Evolutionary conservation across 2,329 filamentous ascomycete genomes (phyloP).

Genomic region (Cadophora sp.): DNA sequence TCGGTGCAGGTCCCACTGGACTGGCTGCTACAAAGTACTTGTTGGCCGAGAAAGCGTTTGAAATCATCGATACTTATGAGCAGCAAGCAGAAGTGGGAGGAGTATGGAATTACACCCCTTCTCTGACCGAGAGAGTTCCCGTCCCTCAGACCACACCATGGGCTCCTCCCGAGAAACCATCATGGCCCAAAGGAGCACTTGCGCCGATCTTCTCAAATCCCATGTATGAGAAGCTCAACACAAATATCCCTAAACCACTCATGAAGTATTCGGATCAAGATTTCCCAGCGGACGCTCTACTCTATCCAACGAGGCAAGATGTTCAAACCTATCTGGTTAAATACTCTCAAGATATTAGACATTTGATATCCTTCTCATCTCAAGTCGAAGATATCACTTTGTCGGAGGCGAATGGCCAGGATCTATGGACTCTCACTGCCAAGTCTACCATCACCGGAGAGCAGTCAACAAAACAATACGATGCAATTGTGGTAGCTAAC

Average conservation of each 20-base stretch:
- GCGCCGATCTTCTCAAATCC: conserved; percentile 75
- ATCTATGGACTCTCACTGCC: conserved; percentile 61
- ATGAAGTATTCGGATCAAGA: conserved; percentile 80
- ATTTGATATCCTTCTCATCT: conserved; percentile 72
- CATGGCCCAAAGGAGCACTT: conserved; percentile 51
- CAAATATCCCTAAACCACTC: conserved; percentile 82
- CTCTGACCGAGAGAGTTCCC: conserved; percentile 53
- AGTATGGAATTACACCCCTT: conserved; percentile 78
- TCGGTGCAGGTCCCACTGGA: conserved; percentile 84
- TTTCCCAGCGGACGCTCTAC: conserved; percentile 67
- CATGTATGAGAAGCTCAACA: conserved; percentile 82
- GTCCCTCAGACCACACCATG: conserved; percentile 75
- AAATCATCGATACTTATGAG: conserved; percentile 79
- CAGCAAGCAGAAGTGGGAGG: conserved; percentile 80
- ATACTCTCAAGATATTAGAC: conserved; percentile 69
- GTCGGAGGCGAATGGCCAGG: conserved; percentile 37
- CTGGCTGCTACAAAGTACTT: conserved; percentile 84
- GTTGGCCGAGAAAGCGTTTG: conserved; percentile 72
- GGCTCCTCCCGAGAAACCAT: conserved; percentile 67
- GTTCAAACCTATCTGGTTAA: conserved; percentile 77
- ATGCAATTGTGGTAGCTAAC: conserved; percentile 77
- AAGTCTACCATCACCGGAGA: conserved; percentile 40
- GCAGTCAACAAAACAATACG: conserved; percentile 51
- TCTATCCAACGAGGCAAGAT: conserved; percentile 76
- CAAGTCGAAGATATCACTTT: conserved; percentile 68